Percentiles rank a stretch among this genome's conserved stretches.
phyloP scores from a whole-genome alignment of 495 filamentous ascomycete species.

The Trichoderma virens region DNA sequence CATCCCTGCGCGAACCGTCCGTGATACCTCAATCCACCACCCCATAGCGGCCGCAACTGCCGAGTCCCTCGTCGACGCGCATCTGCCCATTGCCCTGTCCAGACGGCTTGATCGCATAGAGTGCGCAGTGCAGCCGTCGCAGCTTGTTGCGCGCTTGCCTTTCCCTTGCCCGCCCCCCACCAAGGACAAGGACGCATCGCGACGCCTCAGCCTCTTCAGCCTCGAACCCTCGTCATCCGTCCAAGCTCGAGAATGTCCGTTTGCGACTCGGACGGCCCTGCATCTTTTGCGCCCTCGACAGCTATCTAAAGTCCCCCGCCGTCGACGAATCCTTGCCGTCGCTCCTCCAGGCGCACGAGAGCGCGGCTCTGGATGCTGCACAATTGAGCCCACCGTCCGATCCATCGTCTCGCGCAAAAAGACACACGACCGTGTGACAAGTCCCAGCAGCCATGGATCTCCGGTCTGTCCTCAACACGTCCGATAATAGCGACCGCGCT shows the following conservation, averaged over 20 bases:
- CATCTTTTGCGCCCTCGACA: background rate
- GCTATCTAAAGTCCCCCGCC: background rate
- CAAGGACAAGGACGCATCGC: conserved; percentile 9
- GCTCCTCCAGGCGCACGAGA: background rate
- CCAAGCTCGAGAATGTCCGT: conserved; percentile 3
- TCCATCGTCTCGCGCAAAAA: conserved; percentile 19
- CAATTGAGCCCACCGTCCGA: background rate
- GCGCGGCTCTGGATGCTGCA: conserved; percentile 8
- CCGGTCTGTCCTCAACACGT: conserved; percentile 45
- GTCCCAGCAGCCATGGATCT: conserved; percentile 41
- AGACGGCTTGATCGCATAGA: too few species aligned
- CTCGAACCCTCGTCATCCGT: conserved; percentile 2
- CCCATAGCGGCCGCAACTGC: background rate
- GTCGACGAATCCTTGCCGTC: background rate
- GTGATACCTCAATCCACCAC: background rate
- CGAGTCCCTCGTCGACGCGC: background rate
- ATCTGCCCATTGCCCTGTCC: background rate
- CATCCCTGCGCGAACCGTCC: conserved; percentile 3
- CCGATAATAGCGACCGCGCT: conserved; percentile 28
- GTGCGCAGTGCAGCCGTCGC: background rate
- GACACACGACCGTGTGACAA: conserved; percentile 18
- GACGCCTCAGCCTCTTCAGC: conserved; percentile 5
- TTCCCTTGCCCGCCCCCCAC: background rate
- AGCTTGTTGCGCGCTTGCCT: background rate
- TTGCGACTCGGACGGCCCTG: conserved; percentile 8